Evolutionary conservation across 306 rosid genomes (phyloP).

Genomic region (Corylus heterophylla): DNA sequence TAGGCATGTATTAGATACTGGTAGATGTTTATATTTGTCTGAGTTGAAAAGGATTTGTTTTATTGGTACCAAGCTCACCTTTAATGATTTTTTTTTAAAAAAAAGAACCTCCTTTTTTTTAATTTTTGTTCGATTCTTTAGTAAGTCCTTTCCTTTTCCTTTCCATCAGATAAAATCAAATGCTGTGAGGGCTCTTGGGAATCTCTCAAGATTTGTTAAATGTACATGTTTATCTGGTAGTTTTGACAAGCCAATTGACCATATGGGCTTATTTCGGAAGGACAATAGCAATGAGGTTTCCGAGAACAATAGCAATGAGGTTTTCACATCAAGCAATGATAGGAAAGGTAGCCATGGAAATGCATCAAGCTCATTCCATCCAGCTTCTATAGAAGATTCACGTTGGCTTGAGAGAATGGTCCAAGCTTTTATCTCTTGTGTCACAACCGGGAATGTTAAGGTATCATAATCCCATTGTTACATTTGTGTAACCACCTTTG

Average conservation of each 20-base stretch:
- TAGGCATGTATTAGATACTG: too few relatives aligned
- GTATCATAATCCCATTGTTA: constrained; percentile 39
- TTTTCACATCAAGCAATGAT: constrained; percentile 28
- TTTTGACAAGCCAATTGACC: constrained; percentile 31
- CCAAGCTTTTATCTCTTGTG: constrained; percentile 76
- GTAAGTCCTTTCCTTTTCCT: constrained; percentile 11
- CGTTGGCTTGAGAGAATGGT: constrained; percentile 66
- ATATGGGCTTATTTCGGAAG: constrained; percentile 18
- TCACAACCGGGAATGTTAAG: constrained; percentile 91
- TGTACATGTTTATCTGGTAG: constrained; percentile 40
- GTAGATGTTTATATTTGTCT: too few relatives aligned
- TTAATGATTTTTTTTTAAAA: neutral
- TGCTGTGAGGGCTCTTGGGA: constrained; percentile 98
- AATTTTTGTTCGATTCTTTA: constrained; percentile 9
- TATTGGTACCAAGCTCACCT: neutral
- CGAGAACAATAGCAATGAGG: constrained; percentile 21
- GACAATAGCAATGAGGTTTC: constrained; percentile 23
- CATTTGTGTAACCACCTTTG: constrained; percentile 6
- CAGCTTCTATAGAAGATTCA: constrained; percentile 42
- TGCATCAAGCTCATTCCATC: constrained; percentile 31
- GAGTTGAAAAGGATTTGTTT: neutral
- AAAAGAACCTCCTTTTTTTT: neutral
- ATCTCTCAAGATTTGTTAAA: constrained; percentile 76
- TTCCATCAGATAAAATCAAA: constrained; percentile 81
- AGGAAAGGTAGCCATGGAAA: constrained; percentile 22